Conservation (phyloP, 352 stramenopile species). For the Pilasporangium apinafurcum region DNA sequence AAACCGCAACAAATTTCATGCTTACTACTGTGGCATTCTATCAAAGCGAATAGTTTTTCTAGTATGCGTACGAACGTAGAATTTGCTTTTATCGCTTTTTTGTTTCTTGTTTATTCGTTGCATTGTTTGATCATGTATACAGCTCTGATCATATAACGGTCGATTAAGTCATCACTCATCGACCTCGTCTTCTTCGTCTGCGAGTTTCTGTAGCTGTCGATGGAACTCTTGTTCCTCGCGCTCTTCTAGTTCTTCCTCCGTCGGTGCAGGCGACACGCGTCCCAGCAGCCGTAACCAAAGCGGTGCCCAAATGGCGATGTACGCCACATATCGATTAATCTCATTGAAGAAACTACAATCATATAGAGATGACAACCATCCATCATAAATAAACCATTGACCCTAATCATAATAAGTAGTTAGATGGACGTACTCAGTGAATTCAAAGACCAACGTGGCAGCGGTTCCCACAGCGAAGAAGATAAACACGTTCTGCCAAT, state of each 20-base stretch:
- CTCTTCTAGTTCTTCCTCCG: slow-evolving; percentile 48
- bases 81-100: no score
- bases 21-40: no score
- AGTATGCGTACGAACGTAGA: no score
- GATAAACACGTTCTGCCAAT: slow-evolving; percentile 55
- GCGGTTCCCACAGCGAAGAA: slow-evolving; percentile 59
- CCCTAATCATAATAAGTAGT: no score
- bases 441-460: slow-evolving; percentile 69
- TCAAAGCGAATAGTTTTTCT: no score
- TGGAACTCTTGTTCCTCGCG: slow-evolving; percentile 42
- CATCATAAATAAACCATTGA: no score
- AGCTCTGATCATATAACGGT: no score
- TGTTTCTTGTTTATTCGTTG: no score
- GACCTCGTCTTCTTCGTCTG: slow-evolving; percentile 25
- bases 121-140: no score
- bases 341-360: slow-evolving; percentile 54
- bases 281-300: slow-evolving; percentile 73
- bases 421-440: slow-evolving; percentile 42
- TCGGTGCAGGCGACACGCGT: slow-evolving; percentile 53
- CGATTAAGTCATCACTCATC: slow-evolving; percentile 23
- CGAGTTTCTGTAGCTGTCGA: slow-evolving; percentile 36
- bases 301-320: slow-evolving; percentile 75
- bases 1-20: no score
- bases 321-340: slow-evolving; percentile 65
- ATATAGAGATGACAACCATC: neutral